phyloP scores from a whole-genome alignment of 2,329 filamentous ascomycete genomes.

The Aplosporella prunicola region DNA sequence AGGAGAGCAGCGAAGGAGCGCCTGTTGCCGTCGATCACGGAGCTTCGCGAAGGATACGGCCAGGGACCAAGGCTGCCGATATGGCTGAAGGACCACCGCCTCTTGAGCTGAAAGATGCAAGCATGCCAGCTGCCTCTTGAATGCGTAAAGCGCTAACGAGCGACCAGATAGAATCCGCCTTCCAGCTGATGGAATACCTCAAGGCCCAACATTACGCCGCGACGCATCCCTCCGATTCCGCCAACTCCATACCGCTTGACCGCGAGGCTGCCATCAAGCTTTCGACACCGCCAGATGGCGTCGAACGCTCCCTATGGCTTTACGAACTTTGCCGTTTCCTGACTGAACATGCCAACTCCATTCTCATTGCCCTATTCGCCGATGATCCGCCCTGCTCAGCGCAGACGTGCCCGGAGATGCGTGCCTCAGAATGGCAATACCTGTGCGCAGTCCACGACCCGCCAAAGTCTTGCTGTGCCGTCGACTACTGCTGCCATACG shows the following conservation, averaged over 20 bases:
- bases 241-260: slow-evolving; percentile 61
- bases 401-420: slow-evolving; percentile 92
- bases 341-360: slow-evolving; percentile 84
- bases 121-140: not conserved
- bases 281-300: slow-evolving; percentile 67
- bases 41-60: slow-evolving; percentile 75
- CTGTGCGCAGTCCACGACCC: slow-evolving; percentile 95
- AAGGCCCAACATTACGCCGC: slow-evolving; percentile 81
- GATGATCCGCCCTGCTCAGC: slow-evolving; percentile 83
- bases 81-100: slow-evolving; percentile 90
- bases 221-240: slow-evolving; percentile 49
- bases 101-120: slow-evolving; percentile 62
- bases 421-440: slow-evolving; percentile 97
- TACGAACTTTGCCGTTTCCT: slow-evolving; percentile 97
- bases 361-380: slow-evolving; percentile 87
- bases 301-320: slow-evolving; percentile 85
- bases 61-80: slow-evolving; percentile 81
- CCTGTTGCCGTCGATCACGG: slow-evolving; percentile 58
- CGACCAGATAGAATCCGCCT: slow-evolving; percentile 81
- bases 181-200: slow-evolving; percentile 94
- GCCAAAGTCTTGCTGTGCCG: slow-evolving; percentile 93
- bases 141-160: slow-evolving; percentile 15
- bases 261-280: slow-evolving; percentile 66
- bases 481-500: slow-evolving; percentile 98
- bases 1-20: slow-evolving; percentile 30